Evolutionary conservation across 208 protist species (phyloP), one percentile per base, ranked within the genome.

Genomic region (Leishmania arabica): DNA sequence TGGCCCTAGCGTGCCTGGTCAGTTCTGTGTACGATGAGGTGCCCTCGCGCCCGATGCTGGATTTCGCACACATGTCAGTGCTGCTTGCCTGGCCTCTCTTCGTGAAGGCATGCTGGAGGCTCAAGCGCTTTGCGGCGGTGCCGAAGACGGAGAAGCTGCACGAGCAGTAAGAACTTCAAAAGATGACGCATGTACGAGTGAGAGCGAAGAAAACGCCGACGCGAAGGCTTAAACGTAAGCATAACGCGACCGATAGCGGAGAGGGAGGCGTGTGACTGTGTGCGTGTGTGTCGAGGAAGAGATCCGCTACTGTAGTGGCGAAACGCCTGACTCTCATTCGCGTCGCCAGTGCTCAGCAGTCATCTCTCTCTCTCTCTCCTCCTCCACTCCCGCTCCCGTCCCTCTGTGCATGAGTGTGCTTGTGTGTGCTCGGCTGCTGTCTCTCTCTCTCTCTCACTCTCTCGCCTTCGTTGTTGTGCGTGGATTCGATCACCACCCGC

Each of bases 41-140:
- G 42, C 80, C 81, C 11, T 87, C 78, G 70, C 34, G 75, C 40
- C 11, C 45, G 40, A 70, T 90, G 66, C 56, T 87, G 71, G 60
- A 79, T 31, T 76, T 78, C 42, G 71, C 80, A 74, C 53, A 86
- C 58, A 78, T 79, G 51, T 51, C 81, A 1, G 66, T 82, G 40
- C 53, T 90, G 72, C 40, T 75, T 2, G 54, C 78, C 53, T 89
- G 81, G 83, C 75, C 74, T 31, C 15, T 79, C 8, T 85, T 93
- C 21, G 47, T 90, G 19, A 53, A 81, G 5, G 70, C 73, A n/a
- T 92, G 89, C 76, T 86, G 86, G 84, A 78, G 58, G 42, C 84
- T 88, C 47, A 75, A 66, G 13, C 64, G 53, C 9, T 92, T 91
- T 75, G 45, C 58, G 24, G 79, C 82, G 0, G 77, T 88, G 24